These are phyloP conservation scores for Metschnikowia hibisci DNA, from an alignment of 805 yeast genomes.

Conservation along the genomic window DNA sequence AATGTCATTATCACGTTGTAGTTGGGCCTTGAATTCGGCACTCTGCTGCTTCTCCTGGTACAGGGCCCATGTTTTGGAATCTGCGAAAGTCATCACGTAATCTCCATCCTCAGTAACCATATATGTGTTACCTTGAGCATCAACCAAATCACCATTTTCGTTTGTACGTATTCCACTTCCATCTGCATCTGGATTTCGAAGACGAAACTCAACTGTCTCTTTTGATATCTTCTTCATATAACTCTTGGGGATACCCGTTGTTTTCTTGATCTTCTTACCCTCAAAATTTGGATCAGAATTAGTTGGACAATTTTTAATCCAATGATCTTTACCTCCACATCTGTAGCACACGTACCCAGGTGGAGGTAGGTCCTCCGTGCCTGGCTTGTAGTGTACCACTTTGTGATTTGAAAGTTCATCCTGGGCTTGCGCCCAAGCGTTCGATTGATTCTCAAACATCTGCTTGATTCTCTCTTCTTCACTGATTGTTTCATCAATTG, in stretches of 20 bases:
- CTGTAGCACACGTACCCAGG: slow-evolving; percentile 95
- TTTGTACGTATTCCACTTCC: slow-evolving; percentile 31
- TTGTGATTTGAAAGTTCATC: slow-evolving; percentile 84
- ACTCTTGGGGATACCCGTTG: slow-evolving; percentile 96
- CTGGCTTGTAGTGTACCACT: slow-evolving; percentile 58
- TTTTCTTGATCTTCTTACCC: slow-evolving; percentile 82
- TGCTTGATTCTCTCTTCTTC: slow-evolving; percentile 87
- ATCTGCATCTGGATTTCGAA: slow-evolving; percentile 26
- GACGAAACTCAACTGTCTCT: slow-evolving; percentile 59
- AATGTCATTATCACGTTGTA: slow-evolving; percentile 46
- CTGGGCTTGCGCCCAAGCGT: slow-evolving; percentile 94
- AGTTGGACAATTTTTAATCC: slow-evolving; percentile 95
- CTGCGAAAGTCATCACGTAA: slow-evolving; percentile 94
- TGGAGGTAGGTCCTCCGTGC: slow-evolving; percentile 76
- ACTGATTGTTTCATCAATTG: slow-evolving; percentile 43
- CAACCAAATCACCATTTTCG: slow-evolving; percentile 43
- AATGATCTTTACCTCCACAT: slow-evolving; percentile 91
- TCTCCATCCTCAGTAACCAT: slow-evolving; percentile 94
- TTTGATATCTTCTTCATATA: slow-evolving; percentile 83
- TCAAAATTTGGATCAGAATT: slow-evolving; percentile 91
- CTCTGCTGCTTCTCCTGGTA: slow-evolving; percentile 67
- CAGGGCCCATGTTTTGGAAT: slow-evolving; percentile 82
- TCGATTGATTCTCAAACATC: slow-evolving; percentile 91
- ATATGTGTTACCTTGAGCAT: slow-evolving; percentile 51
- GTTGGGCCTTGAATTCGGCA: slow-evolving; percentile 45